phyloP scores from a whole-genome alignment of 768 basidiomycete species.

The Phaffia tasmanica region DNA sequence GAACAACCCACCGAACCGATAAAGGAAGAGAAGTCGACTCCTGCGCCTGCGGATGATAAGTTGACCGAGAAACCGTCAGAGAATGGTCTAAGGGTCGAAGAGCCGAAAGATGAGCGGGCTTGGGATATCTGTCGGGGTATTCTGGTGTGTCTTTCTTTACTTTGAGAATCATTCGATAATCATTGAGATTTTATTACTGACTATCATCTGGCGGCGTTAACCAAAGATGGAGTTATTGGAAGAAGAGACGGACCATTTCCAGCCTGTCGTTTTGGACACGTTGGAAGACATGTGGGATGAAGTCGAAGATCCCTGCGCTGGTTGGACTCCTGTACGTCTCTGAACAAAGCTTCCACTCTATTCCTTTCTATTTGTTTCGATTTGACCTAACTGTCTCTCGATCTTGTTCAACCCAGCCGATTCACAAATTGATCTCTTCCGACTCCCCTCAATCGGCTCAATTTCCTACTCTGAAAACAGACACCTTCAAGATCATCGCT shows the following conservation, averaged over 20 bases:
- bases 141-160: slow-evolving; percentile 31
- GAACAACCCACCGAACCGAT: not conserved
- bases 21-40: not conserved
- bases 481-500: slow-evolving; percentile 53
- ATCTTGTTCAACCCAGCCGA: slow-evolving; percentile 45
- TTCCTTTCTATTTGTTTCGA: not conserved
- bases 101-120: slow-evolving; percentile 7
- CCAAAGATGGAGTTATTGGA: slow-evolving; percentile 27
- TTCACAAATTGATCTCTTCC: slow-evolving; percentile 37
- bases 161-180: not conserved
- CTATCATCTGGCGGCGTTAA: not conserved
- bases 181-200: not conserved
- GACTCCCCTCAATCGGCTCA: not conserved
- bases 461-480: slow-evolving; percentile 19
- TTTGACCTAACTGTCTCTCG: slow-evolving; percentile 48
- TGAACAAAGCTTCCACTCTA: not conserved
- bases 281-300: slow-evolving; percentile 26
- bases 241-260: slow-evolving; percentile 27
- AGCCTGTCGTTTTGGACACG: slow-evolving; percentile 17
- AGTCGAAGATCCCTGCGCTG: slow-evolving; percentile 17
- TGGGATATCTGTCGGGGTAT: slow-evolving; percentile 31
- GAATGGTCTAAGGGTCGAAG: not conserved
- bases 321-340: slow-evolving; percentile 28
- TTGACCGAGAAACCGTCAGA: not conserved
- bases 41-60: not conserved